Evolutionary conservation across 495 filamentous ascomycete species (phyloP).

Genomic region (Neurospora sp.): DNA sequence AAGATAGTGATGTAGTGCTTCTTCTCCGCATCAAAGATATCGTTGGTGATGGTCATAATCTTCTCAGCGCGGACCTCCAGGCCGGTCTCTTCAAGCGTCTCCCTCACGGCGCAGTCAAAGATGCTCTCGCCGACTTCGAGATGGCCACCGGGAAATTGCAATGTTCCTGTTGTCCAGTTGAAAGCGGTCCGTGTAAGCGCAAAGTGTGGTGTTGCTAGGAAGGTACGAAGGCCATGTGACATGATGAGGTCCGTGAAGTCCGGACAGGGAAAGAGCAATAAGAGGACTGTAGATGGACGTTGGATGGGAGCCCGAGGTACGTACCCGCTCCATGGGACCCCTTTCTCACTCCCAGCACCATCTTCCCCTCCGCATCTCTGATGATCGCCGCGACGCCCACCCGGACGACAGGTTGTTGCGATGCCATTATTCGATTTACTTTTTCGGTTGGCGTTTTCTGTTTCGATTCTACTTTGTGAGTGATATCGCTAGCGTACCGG

Average conservation of each 20-base stretch:
- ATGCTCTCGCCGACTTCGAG: constrained; percentile 53
- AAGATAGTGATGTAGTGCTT: constrained; percentile 64
- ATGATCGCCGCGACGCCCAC: constrained; percentile 35
- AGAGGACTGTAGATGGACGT: not conserved
- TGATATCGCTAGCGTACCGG: not conserved
- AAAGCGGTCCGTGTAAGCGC: not conserved
- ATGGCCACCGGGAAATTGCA: constrained; percentile 59
- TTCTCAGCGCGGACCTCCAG: constrained; percentile 37
- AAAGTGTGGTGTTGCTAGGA: not conserved
- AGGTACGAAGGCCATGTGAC: not conserved
- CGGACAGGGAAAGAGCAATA: not conserved
- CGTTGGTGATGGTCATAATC: constrained; percentile 49
- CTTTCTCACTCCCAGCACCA: constrained; percentile 33
- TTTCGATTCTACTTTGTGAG: not conserved
- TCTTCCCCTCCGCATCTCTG: constrained; percentile 18
- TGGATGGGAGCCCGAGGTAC: constrained; percentile 1
- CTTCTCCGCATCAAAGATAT: constrained; percentile 37
- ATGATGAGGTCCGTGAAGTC: not conserved
- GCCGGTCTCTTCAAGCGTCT: constrained; percentile 58
- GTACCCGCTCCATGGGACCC: constrained; percentile 31
- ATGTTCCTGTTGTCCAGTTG: constrained; percentile 34
- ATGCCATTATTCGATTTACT: constrained; percentile 1
- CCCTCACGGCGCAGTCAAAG: constrained; percentile 51
- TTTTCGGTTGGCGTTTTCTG: not conserved
- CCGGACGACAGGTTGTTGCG: constrained; percentile 10